Percentiles rank a stretch among this genome's conserved stretches.
Evolutionary conservation across 2,329 filamentous ascomycete species (phyloP).

Genomic region (Ophiostoma himal-ulmi): DNA sequence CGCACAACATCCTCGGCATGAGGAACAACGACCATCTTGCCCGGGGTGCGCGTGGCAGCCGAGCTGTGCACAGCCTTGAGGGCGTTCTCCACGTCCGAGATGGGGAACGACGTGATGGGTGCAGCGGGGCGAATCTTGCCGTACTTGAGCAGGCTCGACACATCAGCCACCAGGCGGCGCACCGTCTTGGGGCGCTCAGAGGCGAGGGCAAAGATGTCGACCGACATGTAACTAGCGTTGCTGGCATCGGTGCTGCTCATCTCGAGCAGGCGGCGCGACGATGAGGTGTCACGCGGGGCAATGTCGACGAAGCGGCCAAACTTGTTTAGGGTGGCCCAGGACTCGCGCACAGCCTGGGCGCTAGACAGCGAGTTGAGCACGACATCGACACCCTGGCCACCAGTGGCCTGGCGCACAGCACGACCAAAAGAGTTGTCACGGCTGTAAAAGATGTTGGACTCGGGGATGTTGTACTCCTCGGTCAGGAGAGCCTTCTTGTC

Average conservation of each 20-base stretch:
- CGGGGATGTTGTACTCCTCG: slow-evolving; percentile 35
- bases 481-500: slow-evolving; percentile 39
- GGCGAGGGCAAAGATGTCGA: slow-evolving; percentile 43
- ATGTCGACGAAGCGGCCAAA: slow-evolving; percentile 30
- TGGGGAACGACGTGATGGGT: slow-evolving; percentile 10
- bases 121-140: slow-evolving; percentile 11
- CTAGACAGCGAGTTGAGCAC: slow-evolving; percentile 41
- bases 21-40: slow-evolving; percentile 14
- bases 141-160: neutral
- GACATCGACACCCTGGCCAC: slow-evolving; percentile 35
- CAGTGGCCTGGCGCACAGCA: slow-evolving; percentile 31
- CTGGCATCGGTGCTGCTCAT: slow-evolving; percentile 39
- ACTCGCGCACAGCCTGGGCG: slow-evolving; percentile 36
- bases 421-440: slow-evolving; percentile 32
- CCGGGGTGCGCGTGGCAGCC: neutral
- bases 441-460: slow-evolving; percentile 36
- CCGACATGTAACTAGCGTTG: slow-evolving; percentile 43
- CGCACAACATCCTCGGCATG: slow-evolving; percentile 23
- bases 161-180: slow-evolving; percentile 33
- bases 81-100: neutral
- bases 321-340: slow-evolving; percentile 40
- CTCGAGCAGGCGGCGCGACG: slow-evolving; percentile 38
- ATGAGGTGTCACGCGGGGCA: slow-evolving; percentile 17
- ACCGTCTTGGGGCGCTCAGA: slow-evolving; percentile 39
- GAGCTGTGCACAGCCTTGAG: slow-evolving; percentile 4